Evolutionary conservation across 2,329 filamentous ascomycete genomes (phyloP).

Genomic region (Aspergillus phoenicis): DNA sequence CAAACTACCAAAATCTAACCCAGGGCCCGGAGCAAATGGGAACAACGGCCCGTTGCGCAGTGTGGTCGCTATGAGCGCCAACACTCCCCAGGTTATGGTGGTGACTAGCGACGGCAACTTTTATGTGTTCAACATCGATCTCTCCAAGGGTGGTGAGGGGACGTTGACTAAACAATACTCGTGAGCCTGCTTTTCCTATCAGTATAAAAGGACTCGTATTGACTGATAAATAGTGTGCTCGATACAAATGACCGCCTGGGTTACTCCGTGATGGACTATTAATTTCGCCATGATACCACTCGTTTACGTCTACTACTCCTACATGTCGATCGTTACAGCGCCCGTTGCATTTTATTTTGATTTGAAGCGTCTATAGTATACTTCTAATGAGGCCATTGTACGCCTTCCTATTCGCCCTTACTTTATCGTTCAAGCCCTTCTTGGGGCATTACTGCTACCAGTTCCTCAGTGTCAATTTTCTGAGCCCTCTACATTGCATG

Average conservation of each 20-base stretch:
- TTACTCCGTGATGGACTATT: constrained; percentile 39
- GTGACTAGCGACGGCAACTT: constrained; percentile 95
- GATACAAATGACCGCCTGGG: constrained; percentile 49
- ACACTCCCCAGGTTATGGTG: constrained; percentile 94
- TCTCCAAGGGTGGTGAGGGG: constrained; percentile 92
- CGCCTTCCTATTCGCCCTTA: not conserved
- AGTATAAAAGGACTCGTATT: constrained; percentile 5
- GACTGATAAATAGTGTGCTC: constrained; percentile 39
- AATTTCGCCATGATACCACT: constrained; percentile 20
- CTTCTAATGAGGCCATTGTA: not conserved
- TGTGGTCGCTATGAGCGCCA: constrained; percentile 97
- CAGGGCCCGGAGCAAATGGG: constrained; percentile 39
- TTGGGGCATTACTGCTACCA: not conserved
- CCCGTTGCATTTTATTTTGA: constrained; percentile 3
- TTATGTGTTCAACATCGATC: constrained; percentile 91
- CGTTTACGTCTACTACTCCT: constrained; percentile 2
- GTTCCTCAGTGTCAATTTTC: not conserved
- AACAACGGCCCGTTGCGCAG: constrained; percentile 68
- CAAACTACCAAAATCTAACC: constrained; percentile 72
- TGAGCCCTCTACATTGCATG: not conserved
- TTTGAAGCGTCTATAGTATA: constrained; percentile 9
- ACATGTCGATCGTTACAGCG: not conserved
- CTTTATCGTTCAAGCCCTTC: not conserved
- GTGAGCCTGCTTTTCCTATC: constrained; percentile 58
- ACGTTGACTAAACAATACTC: constrained; percentile 89